Evolutionary conservation across 345 rosid genomes (phyloP).

Genomic region (Passiflora organensis): DNA sequence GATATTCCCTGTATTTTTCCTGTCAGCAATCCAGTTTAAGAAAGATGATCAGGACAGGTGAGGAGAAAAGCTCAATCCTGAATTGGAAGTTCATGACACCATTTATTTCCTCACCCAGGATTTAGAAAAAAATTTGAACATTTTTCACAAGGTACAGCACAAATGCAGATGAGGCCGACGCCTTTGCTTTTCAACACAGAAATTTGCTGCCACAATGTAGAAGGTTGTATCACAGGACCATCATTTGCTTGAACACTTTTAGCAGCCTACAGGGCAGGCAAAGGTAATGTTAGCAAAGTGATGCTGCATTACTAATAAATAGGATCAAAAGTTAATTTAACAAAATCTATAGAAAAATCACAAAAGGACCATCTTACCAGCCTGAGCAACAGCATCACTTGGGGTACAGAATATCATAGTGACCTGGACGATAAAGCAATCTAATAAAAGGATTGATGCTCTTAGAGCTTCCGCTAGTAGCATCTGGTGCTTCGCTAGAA

Average conservation of each 20-base stretch:
- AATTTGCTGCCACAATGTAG: conserved; percentile 3
- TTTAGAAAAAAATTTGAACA: conserved; percentile 16
- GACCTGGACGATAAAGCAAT: conserved; percentile 96
- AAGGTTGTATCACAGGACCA: not conserved
- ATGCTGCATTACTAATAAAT: not conserved
- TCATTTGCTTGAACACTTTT: conserved; percentile 12
- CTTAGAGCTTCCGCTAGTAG: conserved; percentile 29
- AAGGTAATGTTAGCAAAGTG: not conserved
- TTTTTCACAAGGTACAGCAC: conserved; percentile 22
- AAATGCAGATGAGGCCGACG: conserved; percentile 16
- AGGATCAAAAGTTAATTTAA: no score
- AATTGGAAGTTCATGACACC: conserved; percentile 13
- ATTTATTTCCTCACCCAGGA: conserved; percentile 12
- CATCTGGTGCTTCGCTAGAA: conserved; percentile 21
- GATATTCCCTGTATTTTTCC: conserved; percentile 5
- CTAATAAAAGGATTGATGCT: conserved; percentile 59
- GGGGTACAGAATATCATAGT: conserved; percentile 92
- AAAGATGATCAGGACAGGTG: conserved; percentile 7
- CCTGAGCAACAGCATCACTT: conserved; percentile 35
- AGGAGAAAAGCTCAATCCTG: conserved; percentile 18
- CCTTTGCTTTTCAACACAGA: conserved; percentile 10
- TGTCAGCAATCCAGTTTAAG: conserved; percentile 9
- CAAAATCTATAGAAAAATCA: not conserved
- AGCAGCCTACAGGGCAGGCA: conserved; percentile 19
- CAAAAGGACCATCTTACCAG: conserved; percentile 30